A percentile compares a stretch with the other conserved stretches of the same genome.
Evolutionary conservation across 345 rosid species (phyloP).

Genomic region (Bruguiera gymnorhiza): DNA sequence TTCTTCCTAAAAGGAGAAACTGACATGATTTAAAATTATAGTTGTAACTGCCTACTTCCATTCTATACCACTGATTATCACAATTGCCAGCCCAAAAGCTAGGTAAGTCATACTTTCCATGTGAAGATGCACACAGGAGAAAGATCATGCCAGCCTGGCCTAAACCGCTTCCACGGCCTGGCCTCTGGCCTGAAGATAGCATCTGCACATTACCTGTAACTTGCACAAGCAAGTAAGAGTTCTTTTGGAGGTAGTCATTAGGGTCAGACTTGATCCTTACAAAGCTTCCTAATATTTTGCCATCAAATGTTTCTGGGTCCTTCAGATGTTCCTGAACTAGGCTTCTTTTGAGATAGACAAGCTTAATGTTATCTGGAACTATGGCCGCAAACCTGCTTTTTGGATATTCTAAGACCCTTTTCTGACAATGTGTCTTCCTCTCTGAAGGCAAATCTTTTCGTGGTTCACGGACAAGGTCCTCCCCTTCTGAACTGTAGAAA

Average conservation of each 20-base stretch:
- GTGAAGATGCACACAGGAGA: too few species aligned
- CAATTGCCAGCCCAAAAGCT: too few species aligned
- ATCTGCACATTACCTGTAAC: conserved; percentile 53
- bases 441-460: conserved; percentile 16
- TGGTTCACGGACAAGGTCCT: conserved; percentile 17
- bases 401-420: conserved; percentile 31
- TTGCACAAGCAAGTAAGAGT: conserved; percentile 62
- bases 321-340: conserved; percentile 52
- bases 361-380: conserved; percentile 62
- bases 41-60: too few species aligned
- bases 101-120: too few species aligned
- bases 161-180: too few species aligned
- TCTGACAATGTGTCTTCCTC: conserved; percentile 30
- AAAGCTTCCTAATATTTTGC: conserved; percentile 61
- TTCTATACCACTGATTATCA: too few species aligned
- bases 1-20: too few species aligned
- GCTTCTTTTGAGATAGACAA: conserved; percentile 65
- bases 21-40: too few species aligned
- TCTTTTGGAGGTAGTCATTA: conserved; percentile 59
- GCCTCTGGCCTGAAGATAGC: neutral
- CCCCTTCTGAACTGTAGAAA: conserved; percentile 43
- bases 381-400: conserved; percentile 60
- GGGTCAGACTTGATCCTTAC: conserved; percentile 76
- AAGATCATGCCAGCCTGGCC: too few species aligned
- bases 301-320: conserved; percentile 45